Evolutionary conservation across 1,139 yeast genomes (phyloP).

Genomic region (Pneumocystis murina): DNA sequence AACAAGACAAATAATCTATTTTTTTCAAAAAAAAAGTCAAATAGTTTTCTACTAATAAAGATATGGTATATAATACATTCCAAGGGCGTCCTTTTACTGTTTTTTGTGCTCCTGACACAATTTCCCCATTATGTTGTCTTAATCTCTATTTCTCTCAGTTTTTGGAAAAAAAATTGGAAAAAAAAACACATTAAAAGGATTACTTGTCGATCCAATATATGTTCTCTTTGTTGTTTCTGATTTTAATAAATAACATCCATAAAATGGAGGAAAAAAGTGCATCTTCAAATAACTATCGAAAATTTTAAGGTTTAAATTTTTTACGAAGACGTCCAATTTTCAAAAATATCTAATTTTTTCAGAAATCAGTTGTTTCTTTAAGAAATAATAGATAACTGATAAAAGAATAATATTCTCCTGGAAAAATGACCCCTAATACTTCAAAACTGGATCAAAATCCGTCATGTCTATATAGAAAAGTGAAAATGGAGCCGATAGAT

Average conservation of each 20-base stretch:
- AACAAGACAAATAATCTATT: not conserved
- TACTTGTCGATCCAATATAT: not conserved
- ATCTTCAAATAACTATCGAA: not conserved
- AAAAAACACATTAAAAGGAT: not conserved
- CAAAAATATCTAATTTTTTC: not conserved
- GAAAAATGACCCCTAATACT: not conserved
- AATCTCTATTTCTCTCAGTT: not conserved
- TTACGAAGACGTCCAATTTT: not conserved
- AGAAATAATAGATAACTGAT: not conserved
- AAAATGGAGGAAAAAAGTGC: not conserved
- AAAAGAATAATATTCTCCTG: not conserved
- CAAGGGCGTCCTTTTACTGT: not conserved
- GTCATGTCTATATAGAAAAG: not conserved
- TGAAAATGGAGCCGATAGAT: not conserved
- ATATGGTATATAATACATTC: not conserved
- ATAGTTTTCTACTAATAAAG: no score
- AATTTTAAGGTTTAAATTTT: not conserved
- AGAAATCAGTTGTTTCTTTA: not conserved
- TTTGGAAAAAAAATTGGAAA: not conserved
- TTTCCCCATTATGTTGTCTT: not conserved
- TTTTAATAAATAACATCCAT: not conserved
- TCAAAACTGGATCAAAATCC: not conserved
- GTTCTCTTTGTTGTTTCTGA: not conserved
- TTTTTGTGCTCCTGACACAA: not conserved
- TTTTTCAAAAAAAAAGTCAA: not conserved